Conservation (phyloP, 176 grass and related monocot species). For the Avena sativa region DNA sequence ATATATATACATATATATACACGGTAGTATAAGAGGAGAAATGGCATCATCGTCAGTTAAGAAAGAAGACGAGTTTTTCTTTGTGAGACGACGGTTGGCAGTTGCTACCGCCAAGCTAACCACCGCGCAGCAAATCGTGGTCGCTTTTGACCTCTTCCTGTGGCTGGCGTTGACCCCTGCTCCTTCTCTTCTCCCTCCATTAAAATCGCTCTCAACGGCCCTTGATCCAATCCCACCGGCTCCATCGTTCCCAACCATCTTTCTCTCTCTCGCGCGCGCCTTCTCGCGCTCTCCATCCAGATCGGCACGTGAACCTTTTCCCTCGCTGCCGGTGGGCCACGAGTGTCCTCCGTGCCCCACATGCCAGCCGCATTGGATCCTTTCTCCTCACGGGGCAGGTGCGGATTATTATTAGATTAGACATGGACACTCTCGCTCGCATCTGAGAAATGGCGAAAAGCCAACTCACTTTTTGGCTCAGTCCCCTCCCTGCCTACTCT, state of each 20-base stretch:
- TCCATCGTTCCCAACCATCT: no score
- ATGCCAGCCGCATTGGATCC: constrained; percentile 32
- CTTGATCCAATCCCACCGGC: neutral
- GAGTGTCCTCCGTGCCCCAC: neutral
- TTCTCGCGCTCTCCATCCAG: neutral
- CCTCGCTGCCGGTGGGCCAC: constrained; percentile 22
- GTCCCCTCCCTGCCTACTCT: constrained; percentile 20
- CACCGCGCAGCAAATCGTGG: neutral
- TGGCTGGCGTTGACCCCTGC: neutral
- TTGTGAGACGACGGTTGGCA: constrained; percentile 18
- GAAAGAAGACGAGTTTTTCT: neutral
- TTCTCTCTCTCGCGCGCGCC: no score
- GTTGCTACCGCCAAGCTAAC: neutral
- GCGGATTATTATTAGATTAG: neutral
- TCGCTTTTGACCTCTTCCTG: neutral
- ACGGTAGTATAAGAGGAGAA: no score
- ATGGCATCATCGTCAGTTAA: no score
- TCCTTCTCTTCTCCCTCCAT: neutral
- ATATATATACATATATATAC: no score
- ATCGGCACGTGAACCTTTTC: neutral
- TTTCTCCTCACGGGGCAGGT: neutral
- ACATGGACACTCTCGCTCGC: constrained; percentile 5
- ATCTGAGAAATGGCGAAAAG: constrained; percentile 68
- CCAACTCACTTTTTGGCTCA: constrained; percentile 55
- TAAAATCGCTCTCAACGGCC: neutral